phyloP scores from a whole-genome alignment of 2,329 filamentous ascomycete species.

The Acephala macrosclerotiorum region DNA sequence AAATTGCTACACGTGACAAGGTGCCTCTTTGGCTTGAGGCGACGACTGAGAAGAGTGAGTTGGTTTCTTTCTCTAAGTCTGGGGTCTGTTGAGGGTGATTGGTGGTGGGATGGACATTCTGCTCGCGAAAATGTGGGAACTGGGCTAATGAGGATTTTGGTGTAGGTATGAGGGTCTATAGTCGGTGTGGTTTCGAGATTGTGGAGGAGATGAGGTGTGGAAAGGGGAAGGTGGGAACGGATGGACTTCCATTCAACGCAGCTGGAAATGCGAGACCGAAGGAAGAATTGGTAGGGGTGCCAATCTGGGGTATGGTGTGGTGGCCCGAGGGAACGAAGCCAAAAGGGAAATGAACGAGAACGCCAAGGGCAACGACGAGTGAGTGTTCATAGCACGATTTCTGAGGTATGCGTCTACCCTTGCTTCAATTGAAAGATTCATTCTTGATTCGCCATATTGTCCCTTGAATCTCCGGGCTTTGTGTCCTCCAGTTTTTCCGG shows the following conservation, averaged over 20 bases:
- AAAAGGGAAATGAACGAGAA: not conserved
- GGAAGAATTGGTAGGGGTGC: constrained; percentile 29
- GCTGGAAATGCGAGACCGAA: not conserved
- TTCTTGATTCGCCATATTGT: too few species aligned
- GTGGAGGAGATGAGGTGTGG: constrained; percentile 30
- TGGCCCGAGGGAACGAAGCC: constrained; percentile 20
- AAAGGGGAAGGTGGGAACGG: constrained; percentile 25
- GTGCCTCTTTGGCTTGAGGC: constrained; percentile 34
- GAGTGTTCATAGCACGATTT: not conserved
- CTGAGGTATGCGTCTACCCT: not conserved
- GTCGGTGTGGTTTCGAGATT: constrained; percentile 31
- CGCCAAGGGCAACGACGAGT: not conserved
- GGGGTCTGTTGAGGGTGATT: too few species aligned
- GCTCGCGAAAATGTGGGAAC: too few species aligned
- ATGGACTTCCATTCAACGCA: constrained; percentile 11
- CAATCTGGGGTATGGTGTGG: constrained; percentile 36
- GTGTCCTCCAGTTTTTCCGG: too few species aligned
- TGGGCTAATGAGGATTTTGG: too few species aligned
- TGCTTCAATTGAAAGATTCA: too few species aligned
- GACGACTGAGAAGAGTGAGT: constrained; percentile 23
- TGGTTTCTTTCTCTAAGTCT: too few species aligned
- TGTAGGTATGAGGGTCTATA: constrained; percentile 21
- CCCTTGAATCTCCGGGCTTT: too few species aligned
- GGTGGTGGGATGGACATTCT: too few species aligned
- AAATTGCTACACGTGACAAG: constrained; percentile 22